Percentiles rank a stretch among this genome's conserved stretches.
Conservation (phyloP, 202 grass and related monocot genomes). For the Carex sylvatica region DNA sequence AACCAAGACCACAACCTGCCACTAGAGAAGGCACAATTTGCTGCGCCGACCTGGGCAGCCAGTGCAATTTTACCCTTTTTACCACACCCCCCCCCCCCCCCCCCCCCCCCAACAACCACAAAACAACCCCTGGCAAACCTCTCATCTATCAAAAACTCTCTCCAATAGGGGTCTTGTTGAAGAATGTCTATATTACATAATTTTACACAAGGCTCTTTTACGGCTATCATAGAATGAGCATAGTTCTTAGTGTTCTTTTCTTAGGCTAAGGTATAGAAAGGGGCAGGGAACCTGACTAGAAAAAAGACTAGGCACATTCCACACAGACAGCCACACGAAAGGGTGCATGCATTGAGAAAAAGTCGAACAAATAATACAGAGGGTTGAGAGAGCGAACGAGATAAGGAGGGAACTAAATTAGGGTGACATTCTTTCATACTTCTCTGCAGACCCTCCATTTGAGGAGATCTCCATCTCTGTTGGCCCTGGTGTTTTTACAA, state of each 20-base stretch:
- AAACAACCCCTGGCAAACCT: slow-evolving; percentile 31
- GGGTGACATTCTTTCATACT: slow-evolving; percentile 80
- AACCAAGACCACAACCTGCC: slow-evolving; percentile 67
- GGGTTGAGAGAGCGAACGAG: slow-evolving; percentile 26
- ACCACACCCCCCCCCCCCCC: slow-evolving; percentile 27
- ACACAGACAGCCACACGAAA: slow-evolving; percentile 42
- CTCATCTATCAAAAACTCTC: slow-evolving; percentile 26
- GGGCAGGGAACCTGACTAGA: slow-evolving; percentile 68
- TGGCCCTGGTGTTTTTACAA: slow-evolving; percentile 40
- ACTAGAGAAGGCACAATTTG: slow-evolving; percentile 94
- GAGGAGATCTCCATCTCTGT: slow-evolving; percentile 51
- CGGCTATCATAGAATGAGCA: slow-evolving; percentile 45
- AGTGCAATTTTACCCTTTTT: slow-evolving; percentile 44
- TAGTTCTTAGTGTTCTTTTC: slow-evolving; percentile 15
- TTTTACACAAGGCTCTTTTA: slow-evolving; percentile 59
- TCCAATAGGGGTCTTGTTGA: slow-evolving; percentile 33
- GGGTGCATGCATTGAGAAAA: slow-evolving; percentile 26
- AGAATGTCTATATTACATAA: slow-evolving; percentile 52
- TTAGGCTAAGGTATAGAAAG: slow-evolving; percentile 13
- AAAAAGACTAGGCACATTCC: slow-evolving; percentile 62
- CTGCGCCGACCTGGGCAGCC: slow-evolving; percentile 93
- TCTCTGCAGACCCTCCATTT: slow-evolving; percentile 58
- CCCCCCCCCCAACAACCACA: slow-evolving; percentile 18
- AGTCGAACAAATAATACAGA: slow-evolving; percentile 24
- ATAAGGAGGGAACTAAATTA: slow-evolving; percentile 26